Base-by-base conservation (phyloP, 1,139 yeast genomes). In the Pichia sp. region DNA sequence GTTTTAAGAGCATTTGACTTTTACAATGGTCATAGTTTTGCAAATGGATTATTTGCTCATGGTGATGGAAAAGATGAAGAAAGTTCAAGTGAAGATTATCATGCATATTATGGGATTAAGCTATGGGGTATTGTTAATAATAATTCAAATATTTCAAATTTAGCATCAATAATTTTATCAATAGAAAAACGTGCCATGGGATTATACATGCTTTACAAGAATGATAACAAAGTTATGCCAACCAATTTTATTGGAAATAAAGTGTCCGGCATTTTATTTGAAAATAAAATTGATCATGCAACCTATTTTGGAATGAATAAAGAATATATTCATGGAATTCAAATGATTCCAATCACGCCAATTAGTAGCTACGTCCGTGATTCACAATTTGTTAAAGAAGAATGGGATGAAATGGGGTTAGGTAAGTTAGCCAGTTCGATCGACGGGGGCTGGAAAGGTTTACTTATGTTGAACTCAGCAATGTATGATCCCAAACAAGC, bases 241-340 rank as follows among this genome's bases (percentile, higher is more conserved):
- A 45, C 70, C 3, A 69, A 73, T 50, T 77, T 83, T 60, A 72
- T 81, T 50, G 72, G 73, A 18, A 86, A 86, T 66, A 84, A 83
- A 65, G 93, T 86, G 3, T 76, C 87, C 49, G 95, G 95, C 41
- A 86, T 86, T 44, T 66, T 84, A 49, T 86, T 84, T 67, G 97
- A 91, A 68, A 91, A 91, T 70, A 91, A 93, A 71, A 71, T 88
- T 54, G 96, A 88, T 61, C 96, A 88, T 70, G 89, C 96, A 3
- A 93, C 97, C 1, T 90, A 83, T 70, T 90, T 90, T 63, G 96
- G 96, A 5, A 75, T 75, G 61, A 75, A 80, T 52, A 65, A 74
- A 43, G 93, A 91, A 68, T 93, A 86, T 67, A 90, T 93, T 51
- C 98, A 91, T 64, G 96, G 97, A 65, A 91, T 93, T 57, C 98